Conservation (phyloP, 176 grass and related monocot genomes). For the Urochloa ruziziensis region DNA sequence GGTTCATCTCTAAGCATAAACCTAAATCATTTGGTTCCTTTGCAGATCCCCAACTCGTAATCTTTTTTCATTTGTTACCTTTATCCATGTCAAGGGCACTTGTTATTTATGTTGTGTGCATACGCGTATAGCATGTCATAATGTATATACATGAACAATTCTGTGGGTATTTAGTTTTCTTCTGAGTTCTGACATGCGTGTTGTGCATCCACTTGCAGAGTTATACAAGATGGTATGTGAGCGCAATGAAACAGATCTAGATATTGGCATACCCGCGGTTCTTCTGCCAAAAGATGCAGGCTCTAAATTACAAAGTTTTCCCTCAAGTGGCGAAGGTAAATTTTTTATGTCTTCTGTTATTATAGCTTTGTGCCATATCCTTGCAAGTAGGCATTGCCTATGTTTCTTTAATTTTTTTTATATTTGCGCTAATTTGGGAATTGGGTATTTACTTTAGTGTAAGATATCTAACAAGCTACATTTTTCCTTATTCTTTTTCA, state of each 20-base stretch:
- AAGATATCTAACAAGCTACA: constrained; percentile 13
- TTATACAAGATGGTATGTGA: constrained; percentile 99
- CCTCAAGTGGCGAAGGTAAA: constrained; percentile 60
- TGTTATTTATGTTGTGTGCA: constrained; percentile 12
- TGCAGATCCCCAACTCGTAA: not conserved
- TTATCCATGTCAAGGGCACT: constrained; percentile 1
- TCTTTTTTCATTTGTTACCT: not conserved
- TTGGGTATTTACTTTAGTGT: not conserved
- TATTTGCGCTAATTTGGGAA: constrained; percentile 3
- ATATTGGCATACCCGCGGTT: constrained; percentile 82
- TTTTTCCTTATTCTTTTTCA: constrained; percentile 35
- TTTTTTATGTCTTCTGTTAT: not conserved
- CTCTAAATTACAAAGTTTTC: constrained; percentile 41
- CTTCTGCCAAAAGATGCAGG: constrained; percentile 94
- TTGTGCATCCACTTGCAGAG: constrained; percentile 48
- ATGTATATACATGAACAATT: too few relatives aligned
- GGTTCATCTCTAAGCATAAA: not conserved
- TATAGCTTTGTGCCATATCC: constrained; percentile 8
- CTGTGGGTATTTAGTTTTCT: not conserved
- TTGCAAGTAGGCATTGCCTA: not conserved
- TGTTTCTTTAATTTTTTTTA: not conserved
- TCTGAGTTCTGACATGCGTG: not conserved
- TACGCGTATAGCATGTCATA: not conserved
- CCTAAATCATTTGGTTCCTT: not conserved
- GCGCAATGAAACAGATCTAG: constrained; percentile 70